These are phyloP conservation scores for Penicillium glabrum DNA, from an alignment of 2,329 filamentous ascomycete species.

Conservation along the genomic window DNA sequence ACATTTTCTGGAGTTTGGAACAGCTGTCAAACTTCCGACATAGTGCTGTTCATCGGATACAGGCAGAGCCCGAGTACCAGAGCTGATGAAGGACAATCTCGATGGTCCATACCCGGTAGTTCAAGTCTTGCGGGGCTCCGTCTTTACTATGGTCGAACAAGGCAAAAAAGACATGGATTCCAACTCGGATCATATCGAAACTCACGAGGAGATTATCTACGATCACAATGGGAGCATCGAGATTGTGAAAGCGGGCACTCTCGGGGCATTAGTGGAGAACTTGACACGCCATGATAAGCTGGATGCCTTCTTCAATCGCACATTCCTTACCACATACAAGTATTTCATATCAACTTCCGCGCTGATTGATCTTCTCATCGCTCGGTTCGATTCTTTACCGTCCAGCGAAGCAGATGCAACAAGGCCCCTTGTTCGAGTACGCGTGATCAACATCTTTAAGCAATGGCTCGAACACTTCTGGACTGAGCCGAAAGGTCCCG, in stretches of 20 bases:
- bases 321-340: slow-evolving; percentile 87
- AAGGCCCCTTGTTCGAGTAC: slow-evolving; percentile 85
- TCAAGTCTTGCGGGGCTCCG: not conserved
- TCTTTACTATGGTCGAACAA: slow-evolving; percentile 1
- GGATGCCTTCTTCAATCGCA: slow-evolving; percentile 89
- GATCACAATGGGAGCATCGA: slow-evolving; percentile 3
- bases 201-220: slow-evolving; percentile 10
- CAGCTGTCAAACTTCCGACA: not conserved
- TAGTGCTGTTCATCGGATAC: not conserved
- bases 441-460: slow-evolving; percentile 92
- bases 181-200: slow-evolving; percentile 6
- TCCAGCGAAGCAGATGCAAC: slow-evolving; percentile 79
- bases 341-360: slow-evolving; percentile 86
- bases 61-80: not conserved
- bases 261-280: slow-evolving; percentile 86
- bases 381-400: slow-evolving; percentile 83
- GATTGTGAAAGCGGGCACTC: slow-evolving; percentile 56
- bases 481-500: slow-evolving; percentile 74
- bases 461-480: slow-evolving; percentile 96
- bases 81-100: slow-evolving; percentile 2
- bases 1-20: not conserved
- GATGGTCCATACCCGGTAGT: not conserved
- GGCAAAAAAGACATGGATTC: not conserved
- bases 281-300: slow-evolving; percentile 89
- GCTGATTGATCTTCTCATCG: slow-evolving; percentile 83